Base-by-base conservation (phyloP, 164 flowering plant species). In the Umbellularia californica region DNA sequence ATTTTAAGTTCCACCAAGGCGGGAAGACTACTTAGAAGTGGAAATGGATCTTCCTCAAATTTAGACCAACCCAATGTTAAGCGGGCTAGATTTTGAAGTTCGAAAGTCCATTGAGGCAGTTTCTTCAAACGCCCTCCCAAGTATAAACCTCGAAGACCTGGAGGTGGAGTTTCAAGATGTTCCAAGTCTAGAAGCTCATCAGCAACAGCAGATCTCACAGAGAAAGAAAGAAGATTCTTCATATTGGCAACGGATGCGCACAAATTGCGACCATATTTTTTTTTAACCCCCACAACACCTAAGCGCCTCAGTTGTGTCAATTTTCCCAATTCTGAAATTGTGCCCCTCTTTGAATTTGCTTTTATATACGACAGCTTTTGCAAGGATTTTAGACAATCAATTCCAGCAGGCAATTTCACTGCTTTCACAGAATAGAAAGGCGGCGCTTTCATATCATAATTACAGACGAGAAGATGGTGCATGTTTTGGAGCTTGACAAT, bases 281-380 rank as follows among this genome's bases (percentile, higher is more conserved):
- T 68, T 35, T 60, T 51, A 22, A 74, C 13, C 2, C 68, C 24
- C 15, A 3, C 30, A 30, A 75, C 47, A n/a, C 27, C 50, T 23
- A 75, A 22, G 30, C 25, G 70, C 58, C 77, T 70, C n/a, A 70
- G 52, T 64, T 75, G 64, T 9, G 27, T 75, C 50, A 75, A 22
- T 12, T 50, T 70, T 12, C 73, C 69, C 64, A 75, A 41, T 22
- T 75, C 60, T 47, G n/a, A 14, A 50, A 75, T 11, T 19, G 64
- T 70, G 7, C 63, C 30, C 3, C 20, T 70, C 47, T 28, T 63
- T 13, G 22, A 7, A 20, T 63, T 70, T 65, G 73, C 73, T 25
- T 75, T 58, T 70, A 75, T 20, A 14, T 11, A 3, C 15, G 73
- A 62, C 28, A 75, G 28, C 60, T 50, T 75, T 50, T 75, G 77